phyloP scores from a whole-genome alignment of 306 rosid genomes.

The Vachellia collinsii region DNA sequence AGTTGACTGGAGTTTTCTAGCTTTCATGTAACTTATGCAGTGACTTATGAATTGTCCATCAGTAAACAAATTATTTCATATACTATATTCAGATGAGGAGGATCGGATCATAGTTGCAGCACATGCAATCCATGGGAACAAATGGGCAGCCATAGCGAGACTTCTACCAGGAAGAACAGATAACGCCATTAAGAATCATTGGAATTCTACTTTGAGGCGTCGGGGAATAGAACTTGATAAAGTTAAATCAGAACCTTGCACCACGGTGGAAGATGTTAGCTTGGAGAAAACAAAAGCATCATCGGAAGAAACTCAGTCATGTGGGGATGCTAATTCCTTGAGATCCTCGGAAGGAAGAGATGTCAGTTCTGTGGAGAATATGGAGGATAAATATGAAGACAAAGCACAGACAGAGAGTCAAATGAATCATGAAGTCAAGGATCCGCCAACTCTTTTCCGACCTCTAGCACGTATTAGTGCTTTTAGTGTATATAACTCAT shows the following conservation, averaged over 20 bases:
- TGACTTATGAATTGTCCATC: background rate
- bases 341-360: constrained; percentile 78
- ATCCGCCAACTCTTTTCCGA: constrained; percentile 65
- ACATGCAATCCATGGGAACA: constrained; percentile 79
- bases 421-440: constrained; percentile 52
- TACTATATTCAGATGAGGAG: constrained; percentile 75
- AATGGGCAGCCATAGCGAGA: constrained; percentile 74
- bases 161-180: constrained; percentile 76
- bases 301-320: constrained; percentile 87
- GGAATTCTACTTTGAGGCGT: constrained; percentile 76
- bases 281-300: constrained; percentile 84
- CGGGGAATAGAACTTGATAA: constrained; percentile 54
- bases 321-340: constrained; percentile 77
- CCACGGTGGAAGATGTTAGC: constrained; percentile 61
- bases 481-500: constrained; percentile 64
- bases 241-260: constrained; percentile 60
- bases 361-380: constrained; percentile 57
- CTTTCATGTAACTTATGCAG: background rate
- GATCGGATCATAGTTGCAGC: constrained; percentile 86
- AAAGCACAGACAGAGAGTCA: constrained; percentile 51
- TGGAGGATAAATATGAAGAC: constrained; percentile 57
- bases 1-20: background rate
- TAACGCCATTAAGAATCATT: constrained; percentile 73
- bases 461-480: constrained; percentile 91
- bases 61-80: background rate